Base-by-base conservation (phyloP, 23 red algal species). In the Chondrus crispus region DNA sequence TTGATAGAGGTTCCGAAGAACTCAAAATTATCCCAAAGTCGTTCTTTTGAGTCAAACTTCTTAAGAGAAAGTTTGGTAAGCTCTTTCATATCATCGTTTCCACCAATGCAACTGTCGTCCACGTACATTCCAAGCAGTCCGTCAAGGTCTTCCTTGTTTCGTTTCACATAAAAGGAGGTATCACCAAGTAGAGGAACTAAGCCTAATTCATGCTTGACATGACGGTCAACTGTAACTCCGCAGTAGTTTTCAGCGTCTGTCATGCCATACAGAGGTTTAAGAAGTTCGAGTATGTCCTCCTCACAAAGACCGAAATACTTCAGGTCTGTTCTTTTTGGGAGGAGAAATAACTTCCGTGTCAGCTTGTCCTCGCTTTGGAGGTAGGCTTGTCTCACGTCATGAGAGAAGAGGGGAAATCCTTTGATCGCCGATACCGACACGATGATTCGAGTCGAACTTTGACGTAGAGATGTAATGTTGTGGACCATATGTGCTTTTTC, bases 161-260 rank as follows among this genome's bases (percentile, higher is more conserved):
- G 32, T 48, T 69, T 85, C 52, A 85, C 18, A 36, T 1, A 85
- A 62, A 85, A 24, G 18, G 81, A 62, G 29, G 81, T 47, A 35
- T 69, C 81, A 9, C 81, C 81, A 19, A 36, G 30, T 32, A 62
- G 28, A 1, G 53, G 43, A 29, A 44, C 32, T 51, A 85, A 18
- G 2, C 44, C 53, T 11, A 88, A 35, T 49, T 88, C 84, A 30
- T 88, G 16, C 26, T 75, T 33, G 19, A 54, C 14, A 74, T 88
- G 84, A 51, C 24, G 22, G 22, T 40, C 16, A 18, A 87, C 47
- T 69, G 83, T 74, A 47, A 0, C 39, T 19, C 62, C 35, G 62
- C 83, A 87, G 1, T 87, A 87, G 41, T 87, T 62, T 72, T 62
- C 83, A 69, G 83, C 12, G 43, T 87, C 37, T 32, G 19, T 76